Percentiles rank a stretch among this genome's conserved stretches.
phyloP scores from a whole-genome alignment of 2,329 filamentous ascomycete species.

The Venturia carpophila region DNA sequence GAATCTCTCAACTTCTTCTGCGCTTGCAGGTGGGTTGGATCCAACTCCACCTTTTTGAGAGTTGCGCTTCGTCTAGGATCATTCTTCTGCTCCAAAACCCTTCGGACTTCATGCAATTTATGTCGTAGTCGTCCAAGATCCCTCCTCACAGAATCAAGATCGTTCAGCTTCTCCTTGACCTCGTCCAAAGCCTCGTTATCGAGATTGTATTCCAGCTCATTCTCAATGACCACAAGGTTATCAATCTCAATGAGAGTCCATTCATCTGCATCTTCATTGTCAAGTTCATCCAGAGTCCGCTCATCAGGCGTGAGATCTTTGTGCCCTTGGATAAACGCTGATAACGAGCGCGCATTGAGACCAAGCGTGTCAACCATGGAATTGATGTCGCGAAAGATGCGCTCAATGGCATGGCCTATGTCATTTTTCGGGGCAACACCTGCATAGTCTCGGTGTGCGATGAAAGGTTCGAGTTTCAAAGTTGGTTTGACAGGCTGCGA shows the following conservation, averaged over 20 bases:
- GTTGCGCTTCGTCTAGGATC: slow-evolving; percentile 61
- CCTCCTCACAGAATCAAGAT: slow-evolving; percentile 56
- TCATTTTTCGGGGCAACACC: slow-evolving; percentile 24
- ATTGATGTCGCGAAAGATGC: slow-evolving; percentile 69
- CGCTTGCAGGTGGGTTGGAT: slow-evolving; percentile 72
- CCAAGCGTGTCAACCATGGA: slow-evolving; percentile 92
- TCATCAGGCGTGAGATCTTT: slow-evolving; percentile 44
- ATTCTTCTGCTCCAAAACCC: slow-evolving; percentile 60
- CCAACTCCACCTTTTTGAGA: slow-evolving; percentile 64
- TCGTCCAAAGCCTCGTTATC: slow-evolving; percentile 61
- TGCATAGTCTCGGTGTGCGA: slow-evolving; percentile 46
- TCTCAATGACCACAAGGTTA: slow-evolving; percentile 50
- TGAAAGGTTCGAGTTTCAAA: slow-evolving; percentile 57
- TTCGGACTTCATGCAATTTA: slow-evolving; percentile 70
- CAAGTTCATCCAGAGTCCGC: slow-evolving; percentile 58
- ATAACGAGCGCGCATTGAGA: slow-evolving; percentile 65
- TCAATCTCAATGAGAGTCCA: slow-evolving; percentile 73
- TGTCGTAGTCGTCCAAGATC: slow-evolving; percentile 11
- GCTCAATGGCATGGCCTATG: slow-evolving; percentile 41
- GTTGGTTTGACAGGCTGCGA: slow-evolving; percentile 54
- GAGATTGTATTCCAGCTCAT: slow-evolving; percentile 56
- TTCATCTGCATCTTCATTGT: slow-evolving; percentile 49
- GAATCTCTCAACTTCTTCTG: slow-evolving; percentile 74
- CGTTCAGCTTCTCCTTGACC: slow-evolving; percentile 54
- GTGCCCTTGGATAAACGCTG: slow-evolving; percentile 59